Percentiles rank a stretch among this genome's conserved stretches.
These are phyloP conservation scores for Aureobasidium pullulans DNA, from an alignment of 2,329 filamentous ascomycete genomes.

Conservation along the genomic window DNA sequence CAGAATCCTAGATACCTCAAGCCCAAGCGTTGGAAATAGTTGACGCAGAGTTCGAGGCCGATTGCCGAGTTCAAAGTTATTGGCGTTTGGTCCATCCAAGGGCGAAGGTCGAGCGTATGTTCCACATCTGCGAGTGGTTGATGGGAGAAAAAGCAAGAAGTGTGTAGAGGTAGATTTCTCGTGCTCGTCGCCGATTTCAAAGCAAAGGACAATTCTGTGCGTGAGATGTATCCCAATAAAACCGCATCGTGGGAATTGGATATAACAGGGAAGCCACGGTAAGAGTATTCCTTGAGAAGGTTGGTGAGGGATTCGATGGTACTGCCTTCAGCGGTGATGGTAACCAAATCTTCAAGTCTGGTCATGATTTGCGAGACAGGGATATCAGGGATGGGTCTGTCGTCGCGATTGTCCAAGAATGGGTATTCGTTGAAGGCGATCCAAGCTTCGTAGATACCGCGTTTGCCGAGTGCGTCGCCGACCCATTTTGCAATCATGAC, in stretches of 20 bases:
- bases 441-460: slow-evolving; percentile 96
- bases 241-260: slow-evolving; percentile 68
- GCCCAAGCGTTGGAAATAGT: slow-evolving; percentile 91
- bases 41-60: slow-evolving; percentile 75
- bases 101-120: slow-evolving; percentile 75
- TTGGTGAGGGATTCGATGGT: slow-evolving; percentile 68
- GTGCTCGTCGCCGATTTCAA: slow-evolving; percentile 53
- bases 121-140: slow-evolving; percentile 72
- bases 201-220: slow-evolving; percentile 80
- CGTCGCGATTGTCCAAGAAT: slow-evolving; percentile 86
- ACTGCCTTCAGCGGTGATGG: slow-evolving; percentile 70
- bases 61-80: slow-evolving; percentile 70
- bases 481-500: slow-evolving; percentile 99
- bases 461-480: slow-evolving; percentile 85
- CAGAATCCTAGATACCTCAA: slow-evolving; percentile 83
- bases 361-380: slow-evolving; percentile 89
- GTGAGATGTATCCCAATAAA: slow-evolving; percentile 87
- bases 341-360: slow-evolving; percentile 77
- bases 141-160: slow-evolving; percentile 78
- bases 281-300: slow-evolving; percentile 65
- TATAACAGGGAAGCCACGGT: slow-evolving; percentile 88
- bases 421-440: slow-evolving; percentile 95
- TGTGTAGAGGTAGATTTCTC: slow-evolving; percentile 57
- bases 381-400: slow-evolving; percentile 69
- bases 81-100: slow-evolving; percentile 99